Conservation (phyloP, 1,284 basidiomycete species). For the Microbotryum silenes-acaulis region DNA sequence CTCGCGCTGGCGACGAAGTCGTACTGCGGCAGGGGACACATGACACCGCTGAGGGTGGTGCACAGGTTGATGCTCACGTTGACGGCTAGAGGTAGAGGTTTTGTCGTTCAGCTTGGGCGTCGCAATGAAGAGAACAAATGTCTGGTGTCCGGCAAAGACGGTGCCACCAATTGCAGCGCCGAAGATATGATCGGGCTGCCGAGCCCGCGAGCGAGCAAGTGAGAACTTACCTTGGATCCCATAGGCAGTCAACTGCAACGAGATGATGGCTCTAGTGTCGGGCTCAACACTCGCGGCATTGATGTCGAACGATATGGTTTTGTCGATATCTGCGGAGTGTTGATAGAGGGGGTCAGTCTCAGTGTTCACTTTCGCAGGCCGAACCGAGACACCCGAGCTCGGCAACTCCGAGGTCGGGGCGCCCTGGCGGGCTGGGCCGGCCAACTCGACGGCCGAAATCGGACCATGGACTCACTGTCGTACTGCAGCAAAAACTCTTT, state of each 20-base stretch:
- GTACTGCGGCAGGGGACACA: conserved; percentile 79
- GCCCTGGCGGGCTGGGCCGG: neutral
- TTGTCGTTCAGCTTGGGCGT: too few species aligned
- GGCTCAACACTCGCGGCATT: conserved; percentile 44
- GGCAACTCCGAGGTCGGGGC: too few species aligned
- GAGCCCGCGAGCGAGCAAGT: neutral
- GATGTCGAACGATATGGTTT: neutral
- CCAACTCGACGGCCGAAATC: neutral
- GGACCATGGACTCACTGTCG: conserved; percentile 4
- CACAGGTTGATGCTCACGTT: conserved; percentile 70
- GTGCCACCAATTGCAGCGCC: too few species aligned
- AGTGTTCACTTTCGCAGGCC: too few species aligned
- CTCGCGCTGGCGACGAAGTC: conserved; percentile 60
- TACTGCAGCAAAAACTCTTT: conserved; percentile 25
- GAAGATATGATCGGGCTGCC: neutral
- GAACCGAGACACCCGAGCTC: too few species aligned
- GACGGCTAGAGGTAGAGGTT: conserved; percentile 43
- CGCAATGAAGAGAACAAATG: too few species aligned
- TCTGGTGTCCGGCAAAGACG: too few species aligned
- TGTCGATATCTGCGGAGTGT: neutral
- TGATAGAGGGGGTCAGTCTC: too few species aligned
- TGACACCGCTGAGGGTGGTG: conserved; percentile 60
- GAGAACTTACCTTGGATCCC: conserved; percentile 43
- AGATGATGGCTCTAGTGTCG: conserved; percentile 69
- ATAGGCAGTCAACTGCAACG: conserved; percentile 71